phyloP scores from a whole-genome alignment of 1,284 basidiomycete genomes.

The Agroathelia rolfsii region DNA sequence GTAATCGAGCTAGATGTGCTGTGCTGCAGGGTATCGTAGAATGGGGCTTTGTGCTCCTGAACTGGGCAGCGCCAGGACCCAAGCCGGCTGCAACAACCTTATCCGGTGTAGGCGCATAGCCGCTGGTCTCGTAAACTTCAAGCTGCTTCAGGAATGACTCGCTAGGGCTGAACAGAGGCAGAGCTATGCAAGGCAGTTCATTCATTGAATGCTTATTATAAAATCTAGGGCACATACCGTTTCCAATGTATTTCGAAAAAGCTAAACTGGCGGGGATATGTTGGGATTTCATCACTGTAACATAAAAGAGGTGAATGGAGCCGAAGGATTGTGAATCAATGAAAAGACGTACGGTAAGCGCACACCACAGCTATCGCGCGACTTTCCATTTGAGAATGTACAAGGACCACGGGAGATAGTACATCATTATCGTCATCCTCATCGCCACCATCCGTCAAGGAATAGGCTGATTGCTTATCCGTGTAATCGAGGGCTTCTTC shows the following conservation, averaged over 20 bases:
- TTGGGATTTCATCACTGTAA: slow-evolving; percentile 29
- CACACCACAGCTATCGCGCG: slow-evolving; percentile 50
- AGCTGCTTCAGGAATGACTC: slow-evolving; percentile 36
- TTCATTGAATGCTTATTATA: slow-evolving; percentile 1
- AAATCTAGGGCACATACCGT: slow-evolving; percentile 23
- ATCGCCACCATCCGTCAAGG: no score
- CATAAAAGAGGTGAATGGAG: slow-evolving; percentile 17
- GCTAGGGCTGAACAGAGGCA: slow-evolving; percentile 48
- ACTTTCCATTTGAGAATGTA: slow-evolving; percentile 50
- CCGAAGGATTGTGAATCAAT: slow-evolving; percentile 2
- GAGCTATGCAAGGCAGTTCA: slow-evolving; percentile 22
- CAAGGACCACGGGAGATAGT: slow-evolving; percentile 51
- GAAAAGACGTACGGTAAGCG: slow-evolving; percentile 45
- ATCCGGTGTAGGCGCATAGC: slow-evolving; percentile 27
- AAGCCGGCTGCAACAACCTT: slow-evolving; percentile 31
- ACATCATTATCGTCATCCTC: no score
- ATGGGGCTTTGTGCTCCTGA: slow-evolving; percentile 14
- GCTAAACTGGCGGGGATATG: slow-evolving; percentile 26
- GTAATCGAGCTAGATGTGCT: background rate
- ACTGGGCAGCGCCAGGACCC: slow-evolving; percentile 21
- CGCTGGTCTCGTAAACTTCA: slow-evolving; percentile 36
- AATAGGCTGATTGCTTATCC: no score
- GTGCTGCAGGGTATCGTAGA: background rate
- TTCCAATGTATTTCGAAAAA: slow-evolving; percentile 26
- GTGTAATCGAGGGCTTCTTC: slow-evolving; percentile 25